Conservation (phyloP, 108 stramenopile genomes). For the Chaetoceros tenuissimus region DNA sequence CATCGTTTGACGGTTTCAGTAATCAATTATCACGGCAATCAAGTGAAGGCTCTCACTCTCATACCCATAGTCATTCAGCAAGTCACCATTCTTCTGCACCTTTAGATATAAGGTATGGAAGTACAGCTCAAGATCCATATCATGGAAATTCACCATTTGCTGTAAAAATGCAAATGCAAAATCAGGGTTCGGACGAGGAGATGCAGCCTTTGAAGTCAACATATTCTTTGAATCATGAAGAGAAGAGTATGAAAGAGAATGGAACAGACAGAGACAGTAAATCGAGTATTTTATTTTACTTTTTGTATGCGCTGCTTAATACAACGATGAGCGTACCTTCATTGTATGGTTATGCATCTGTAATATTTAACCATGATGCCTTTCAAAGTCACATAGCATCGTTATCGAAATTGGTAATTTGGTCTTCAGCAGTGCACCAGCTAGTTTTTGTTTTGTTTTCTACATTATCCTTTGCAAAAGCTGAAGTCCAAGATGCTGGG, state of each 20-base stretch:
- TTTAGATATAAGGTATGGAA: not conserved
- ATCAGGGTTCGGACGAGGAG: not conserved
- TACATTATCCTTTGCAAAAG: conserved; percentile 85
- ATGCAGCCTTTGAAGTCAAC: not conserved
- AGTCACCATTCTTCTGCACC: not conserved
- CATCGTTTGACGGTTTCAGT: too few species aligned
- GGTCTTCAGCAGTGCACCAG: conserved; percentile 83
- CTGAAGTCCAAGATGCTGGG: conserved; percentile 95
- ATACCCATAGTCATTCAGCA: not conserved
- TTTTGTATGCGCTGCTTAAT: conserved; percentile 47
- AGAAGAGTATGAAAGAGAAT: too few species aligned
- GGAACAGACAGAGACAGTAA: too few species aligned
- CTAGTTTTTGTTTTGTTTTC: conserved; percentile 69
- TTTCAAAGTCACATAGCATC: conserved; percentile 67
- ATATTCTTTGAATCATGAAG: too few species aligned
- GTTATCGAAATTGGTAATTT: conserved; percentile 77
- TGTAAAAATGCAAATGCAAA: not conserved
- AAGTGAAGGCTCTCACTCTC: too few species aligned
- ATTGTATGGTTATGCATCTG: conserved; percentile 85
- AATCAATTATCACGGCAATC: too few species aligned
- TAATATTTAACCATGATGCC: conserved; percentile 74
- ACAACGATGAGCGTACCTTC: conserved; percentile 69
- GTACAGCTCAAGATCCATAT: not conserved
- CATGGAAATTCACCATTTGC: not conserved
- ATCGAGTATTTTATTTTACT: conserved; percentile 23